These are phyloP conservation scores for Raddia guianensis DNA, from an alignment of 176 grass and related monocot species.

Conservation along the genomic window DNA sequence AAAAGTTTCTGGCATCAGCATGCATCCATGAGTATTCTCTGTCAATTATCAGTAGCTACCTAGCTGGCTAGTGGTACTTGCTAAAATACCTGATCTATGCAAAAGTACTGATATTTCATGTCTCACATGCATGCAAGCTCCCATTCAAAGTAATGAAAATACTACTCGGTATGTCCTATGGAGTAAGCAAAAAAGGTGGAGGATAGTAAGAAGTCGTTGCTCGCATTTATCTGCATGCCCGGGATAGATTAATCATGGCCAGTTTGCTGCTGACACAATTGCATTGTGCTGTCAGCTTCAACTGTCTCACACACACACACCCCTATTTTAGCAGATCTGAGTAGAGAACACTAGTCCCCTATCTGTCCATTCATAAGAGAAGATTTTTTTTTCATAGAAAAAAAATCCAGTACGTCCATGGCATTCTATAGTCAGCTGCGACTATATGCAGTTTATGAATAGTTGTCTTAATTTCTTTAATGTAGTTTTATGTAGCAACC, in stretches of 20 bases:
- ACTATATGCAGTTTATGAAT: neutral
- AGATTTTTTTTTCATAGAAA: neutral
- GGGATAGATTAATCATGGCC: neutral
- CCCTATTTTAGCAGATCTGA: neutral
- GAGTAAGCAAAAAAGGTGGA: neutral
- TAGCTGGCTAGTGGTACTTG: neutral
- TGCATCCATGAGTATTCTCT: neutral
- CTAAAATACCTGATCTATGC: neutral
- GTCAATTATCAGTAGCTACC: neutral
- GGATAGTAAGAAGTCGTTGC: neutral
- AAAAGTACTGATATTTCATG: slow-evolving; percentile 49
- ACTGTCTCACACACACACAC: neutral
- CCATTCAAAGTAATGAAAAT: neutral
- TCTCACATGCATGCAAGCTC: neutral
- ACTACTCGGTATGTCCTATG: too few relatives aligned
- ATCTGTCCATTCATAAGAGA: neutral
- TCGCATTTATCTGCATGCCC: neutral
- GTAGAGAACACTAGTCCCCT: neutral
- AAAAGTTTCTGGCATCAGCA: slow-evolving; percentile 12
- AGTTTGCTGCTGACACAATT: neutral
- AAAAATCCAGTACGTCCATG: neutral
- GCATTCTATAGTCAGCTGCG: neutral
- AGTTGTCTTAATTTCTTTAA: neutral
- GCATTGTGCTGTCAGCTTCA: slow-evolving; percentile 18
- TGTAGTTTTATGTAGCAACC: neutral